Conservation (phyloP, 129 eudicot genomes). For the Chrysanthemum seticuspe region DNA sequence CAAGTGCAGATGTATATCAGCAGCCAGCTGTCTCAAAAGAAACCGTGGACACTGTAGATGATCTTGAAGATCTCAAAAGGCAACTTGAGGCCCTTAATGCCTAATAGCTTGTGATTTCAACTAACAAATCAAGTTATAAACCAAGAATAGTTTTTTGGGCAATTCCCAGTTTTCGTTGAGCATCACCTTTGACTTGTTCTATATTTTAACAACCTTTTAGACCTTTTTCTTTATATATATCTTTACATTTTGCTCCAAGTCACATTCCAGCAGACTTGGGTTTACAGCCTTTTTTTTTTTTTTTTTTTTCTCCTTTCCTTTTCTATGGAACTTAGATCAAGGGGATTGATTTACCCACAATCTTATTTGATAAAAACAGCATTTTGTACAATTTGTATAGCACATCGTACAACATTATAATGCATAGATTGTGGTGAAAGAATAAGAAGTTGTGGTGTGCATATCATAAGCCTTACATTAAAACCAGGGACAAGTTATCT, state of each 20-base stretch:
- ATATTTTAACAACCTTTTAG: neutral
- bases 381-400: too few relatives aligned
- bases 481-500: too few relatives aligned
- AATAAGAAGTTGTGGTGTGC: too few relatives aligned
- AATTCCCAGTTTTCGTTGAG: conserved; percentile 7
- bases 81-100: conserved; percentile 44
- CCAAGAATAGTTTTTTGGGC: conserved; percentile 31
- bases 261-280: neutral
- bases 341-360: too few relatives aligned
- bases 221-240: neutral
- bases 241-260: conserved; percentile 1
- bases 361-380: too few relatives aligned
- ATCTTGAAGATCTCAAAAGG: conserved; percentile 44
- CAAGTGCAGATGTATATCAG: conserved; percentile 44
- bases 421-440: too few relatives aligned
- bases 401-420: too few relatives aligned
- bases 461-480: too few relatives aligned
- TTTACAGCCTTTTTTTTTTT: neutral
- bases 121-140: conserved; percentile 8
- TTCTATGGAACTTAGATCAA: too few relatives aligned
- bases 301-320: too few relatives aligned
- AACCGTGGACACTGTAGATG: conserved; percentile 29
- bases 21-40: conserved; percentile 25
- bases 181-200: conserved; percentile 12
- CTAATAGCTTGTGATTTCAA: conserved; percentile 4